Base-by-base conservation (phyloP, 257 asterid genomes). In the Forsythia viridissima region DNA sequence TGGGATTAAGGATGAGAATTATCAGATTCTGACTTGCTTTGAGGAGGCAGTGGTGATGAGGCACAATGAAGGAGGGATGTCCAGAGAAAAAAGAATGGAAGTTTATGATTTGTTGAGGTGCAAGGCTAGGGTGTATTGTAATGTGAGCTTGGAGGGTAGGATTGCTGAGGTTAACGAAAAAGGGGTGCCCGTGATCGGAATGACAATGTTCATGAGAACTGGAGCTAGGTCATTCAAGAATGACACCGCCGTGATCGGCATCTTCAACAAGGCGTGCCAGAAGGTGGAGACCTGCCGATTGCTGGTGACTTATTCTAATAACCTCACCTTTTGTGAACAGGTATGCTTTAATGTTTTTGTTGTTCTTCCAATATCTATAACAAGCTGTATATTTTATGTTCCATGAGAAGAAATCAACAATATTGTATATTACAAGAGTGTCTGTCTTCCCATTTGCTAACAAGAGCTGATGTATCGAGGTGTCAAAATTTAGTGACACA, bases 11-110 rank as follows among this genome's bases (percentile, higher is more conserved):
- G 66, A 61, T 36, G 75, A 71, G 15, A 21, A 71, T 15, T 78
- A 67, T 46, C 72, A 75, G 9, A 72, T 0, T 20, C 80, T 90
- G 2, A 52, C 55, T 51, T 92, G 94, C 78, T 89, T 92, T 66
- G 94, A 90, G 83, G 85, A 86, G 87, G 86, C 89, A 20, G 87
- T 87, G 83, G 97, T 92, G 77, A 90, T 89, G 96, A 84, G 96
- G 85, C 96, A 90, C 76, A 89, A 90, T 6, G 94, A 88, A 76
- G 96, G 92, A 0, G 97, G 93, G 48, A 84, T 90, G 94, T 87
- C 94, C 5, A 82, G 84, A 52, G 82, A 83, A 80, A 92, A 74
- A 84, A 84, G 88, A 48, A 83, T 85, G 61, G 82, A 90, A 80
- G 90, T 82, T 48, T 92, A 87, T 77, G 97, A 92, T 83, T 61